A percentile compares a stretch with the other conserved stretches of the same genome.
Conservation (phyloP, 441 rosid genomes). For the Cnidoscolus chayamansa region DNA sequence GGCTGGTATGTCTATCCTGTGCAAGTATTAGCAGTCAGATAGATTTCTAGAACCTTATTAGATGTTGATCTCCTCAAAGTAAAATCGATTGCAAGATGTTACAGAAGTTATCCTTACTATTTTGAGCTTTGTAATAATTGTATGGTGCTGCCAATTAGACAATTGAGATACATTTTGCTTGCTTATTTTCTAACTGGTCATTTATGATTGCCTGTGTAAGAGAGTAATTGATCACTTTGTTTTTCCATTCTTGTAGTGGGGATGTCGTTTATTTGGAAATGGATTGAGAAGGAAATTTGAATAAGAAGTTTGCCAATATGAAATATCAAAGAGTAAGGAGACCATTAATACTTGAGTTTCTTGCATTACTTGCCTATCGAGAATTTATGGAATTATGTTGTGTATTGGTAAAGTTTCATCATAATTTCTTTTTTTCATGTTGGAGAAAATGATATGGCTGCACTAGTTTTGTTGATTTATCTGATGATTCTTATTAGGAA, state of each 20-base stretch:
- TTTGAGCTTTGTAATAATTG: background rate
- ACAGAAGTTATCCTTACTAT: background rate
- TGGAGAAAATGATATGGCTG: background rate
- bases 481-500: background rate
- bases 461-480: background rate
- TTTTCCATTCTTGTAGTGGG: slow-evolving; percentile 14
- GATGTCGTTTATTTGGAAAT: slow-evolving; percentile 23
- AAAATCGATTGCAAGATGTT: background rate
- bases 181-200: background rate
- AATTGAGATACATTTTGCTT: background rate
- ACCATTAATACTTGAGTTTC: slow-evolving; percentile 11
- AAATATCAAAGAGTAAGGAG: slow-evolving; percentile 43
- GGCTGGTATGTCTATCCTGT: background rate
- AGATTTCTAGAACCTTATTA: background rate
- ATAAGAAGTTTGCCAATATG: slow-evolving; percentile 29
- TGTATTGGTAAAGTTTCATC: background rate
- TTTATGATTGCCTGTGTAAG: background rate
- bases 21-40: too few species aligned
- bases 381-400: background rate
- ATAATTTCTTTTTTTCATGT: background rate
- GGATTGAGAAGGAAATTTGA: slow-evolving; percentile 28
- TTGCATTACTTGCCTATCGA: background rate
- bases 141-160: background rate
- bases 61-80: background rate
- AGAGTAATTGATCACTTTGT: slow-evolving; percentile 2